Percentiles rank a stretch among this genome's conserved stretches.
Evolutionary conservation across 441 rosid species (phyloP).

Genomic region (Jatropha multifida): DNA sequence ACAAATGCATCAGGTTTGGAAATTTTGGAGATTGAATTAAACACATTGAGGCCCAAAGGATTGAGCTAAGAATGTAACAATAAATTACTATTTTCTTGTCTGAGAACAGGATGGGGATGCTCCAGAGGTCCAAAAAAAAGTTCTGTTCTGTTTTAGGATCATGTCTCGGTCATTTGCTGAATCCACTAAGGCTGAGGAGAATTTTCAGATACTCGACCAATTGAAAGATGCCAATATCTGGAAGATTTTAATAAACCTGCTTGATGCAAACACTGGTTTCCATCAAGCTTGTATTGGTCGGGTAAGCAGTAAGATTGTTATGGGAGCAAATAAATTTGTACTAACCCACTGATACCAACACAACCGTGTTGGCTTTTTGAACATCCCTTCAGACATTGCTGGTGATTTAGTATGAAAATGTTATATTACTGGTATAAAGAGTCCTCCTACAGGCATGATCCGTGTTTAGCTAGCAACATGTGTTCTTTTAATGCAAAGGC

Average conservation of each 20-base stretch:
- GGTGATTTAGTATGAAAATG: not conserved
- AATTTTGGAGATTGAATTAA: conserved; percentile 24
- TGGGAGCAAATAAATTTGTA: conserved; percentile 10
- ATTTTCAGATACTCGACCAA: conserved; percentile 89
- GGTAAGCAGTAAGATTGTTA: conserved; percentile 51
- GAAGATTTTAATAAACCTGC: conserved; percentile 74
- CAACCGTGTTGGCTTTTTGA: not conserved
- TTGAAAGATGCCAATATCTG: conserved; percentile 93
- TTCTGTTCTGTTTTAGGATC: conserved; percentile 68
- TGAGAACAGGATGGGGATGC: conserved; percentile 73
- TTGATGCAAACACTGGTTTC: conserved; percentile 78
- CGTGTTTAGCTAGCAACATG: not conserved
- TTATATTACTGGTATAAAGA: not conserved
- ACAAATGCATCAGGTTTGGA: conserved; percentile 81
- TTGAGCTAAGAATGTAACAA: conserved; percentile 23
- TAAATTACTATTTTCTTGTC: conserved; percentile 26
- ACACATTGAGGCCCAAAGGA: conserved; percentile 12
- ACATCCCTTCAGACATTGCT: too few relatives aligned
- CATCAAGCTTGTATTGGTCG: conserved; percentile 58
- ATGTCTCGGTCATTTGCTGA: conserved; percentile 96
- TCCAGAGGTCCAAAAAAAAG: conserved; percentile 85
- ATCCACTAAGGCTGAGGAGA: conserved; percentile 81
- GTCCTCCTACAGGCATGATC: not conserved
- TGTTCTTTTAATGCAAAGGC: not conserved
- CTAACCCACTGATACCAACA: too few relatives aligned